Evolutionary conservation across 805 yeast species (phyloP).

Genomic region (Wickerhamomyces canadensis): DNA sequence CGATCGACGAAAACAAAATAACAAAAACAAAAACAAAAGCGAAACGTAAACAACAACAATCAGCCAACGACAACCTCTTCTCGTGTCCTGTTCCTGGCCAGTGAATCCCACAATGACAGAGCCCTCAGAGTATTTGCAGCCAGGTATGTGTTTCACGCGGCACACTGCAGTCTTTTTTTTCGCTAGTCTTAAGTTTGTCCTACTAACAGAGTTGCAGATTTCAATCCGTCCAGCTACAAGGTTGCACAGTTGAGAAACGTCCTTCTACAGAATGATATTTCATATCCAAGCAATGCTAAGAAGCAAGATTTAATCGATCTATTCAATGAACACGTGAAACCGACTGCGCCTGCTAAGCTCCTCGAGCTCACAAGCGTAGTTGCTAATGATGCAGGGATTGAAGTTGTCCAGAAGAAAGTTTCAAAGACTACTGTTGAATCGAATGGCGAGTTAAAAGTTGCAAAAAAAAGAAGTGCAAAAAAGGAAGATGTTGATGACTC

Average conservation of each 20-base stretch:
- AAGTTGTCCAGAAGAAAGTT: constrained; percentile 29
- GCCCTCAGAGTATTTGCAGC: constrained; percentile 29
- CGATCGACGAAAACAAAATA: not conserved
- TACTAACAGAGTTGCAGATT: no score
- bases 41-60: no score
- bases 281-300: constrained; percentile 56
- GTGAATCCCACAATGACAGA: constrained; percentile 20
- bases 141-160: no score
- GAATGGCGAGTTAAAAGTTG: constrained; percentile 7
- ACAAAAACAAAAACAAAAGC: no score
- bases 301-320: constrained; percentile 59
- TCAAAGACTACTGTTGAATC: constrained; percentile 2
- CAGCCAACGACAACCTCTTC: no score
- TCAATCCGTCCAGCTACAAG: constrained; percentile 60
- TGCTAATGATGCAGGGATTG: constrained; percentile 34
- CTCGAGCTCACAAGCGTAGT: constrained; percentile 24
- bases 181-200: no score
- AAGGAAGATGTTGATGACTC: constrained; percentile 1
- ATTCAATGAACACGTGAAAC: constrained; percentile 50
- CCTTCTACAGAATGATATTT: constrained; percentile 56
- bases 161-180: no score
- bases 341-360: constrained; percentile 39
- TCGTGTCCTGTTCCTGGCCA: no score
- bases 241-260: constrained; percentile 68
- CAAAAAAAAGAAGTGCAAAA: constrained; percentile 7